phyloP scores from a whole-genome alignment of 805 yeast species.

The Sporopachydermia quercuum region DNA sequence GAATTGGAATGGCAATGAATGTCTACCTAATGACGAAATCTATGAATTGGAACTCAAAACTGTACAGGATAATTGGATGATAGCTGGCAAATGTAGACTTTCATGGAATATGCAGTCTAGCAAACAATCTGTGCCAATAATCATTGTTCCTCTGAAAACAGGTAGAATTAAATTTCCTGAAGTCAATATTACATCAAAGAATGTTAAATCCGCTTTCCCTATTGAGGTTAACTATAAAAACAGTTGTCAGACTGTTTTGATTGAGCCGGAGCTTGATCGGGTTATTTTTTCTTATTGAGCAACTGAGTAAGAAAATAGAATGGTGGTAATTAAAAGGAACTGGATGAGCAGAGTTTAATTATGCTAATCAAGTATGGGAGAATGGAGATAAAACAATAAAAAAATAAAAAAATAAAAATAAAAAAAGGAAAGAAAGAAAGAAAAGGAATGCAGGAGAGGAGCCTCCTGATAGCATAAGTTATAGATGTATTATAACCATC shows the following conservation, averaged over 20 bases:
- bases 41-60: constrained; percentile 34
- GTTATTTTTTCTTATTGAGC: constrained; percentile 42
- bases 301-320: constrained; percentile 4
- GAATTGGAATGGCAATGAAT: constrained; percentile 25
- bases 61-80: constrained; percentile 60
- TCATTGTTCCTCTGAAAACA: constrained; percentile 57
- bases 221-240: constrained; percentile 55
- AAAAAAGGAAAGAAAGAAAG: too few species aligned
- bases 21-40: constrained; percentile 9
- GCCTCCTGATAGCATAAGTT: too few species aligned
- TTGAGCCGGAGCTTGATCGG: constrained; percentile 55
- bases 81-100: constrained; percentile 55
- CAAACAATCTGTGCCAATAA: constrained; percentile 19
- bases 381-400: too few species aligned
- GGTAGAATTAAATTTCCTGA: constrained; percentile 63
- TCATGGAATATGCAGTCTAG: constrained; percentile 13
- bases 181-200: constrained; percentile 28
- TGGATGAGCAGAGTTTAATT: too few species aligned
- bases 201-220: constrained; percentile 15
- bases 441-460: too few species aligned
- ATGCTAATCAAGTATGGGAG: too few species aligned
- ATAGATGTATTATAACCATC: too few species aligned
- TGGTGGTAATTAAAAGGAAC: too few species aligned
- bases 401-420: too few species aligned
- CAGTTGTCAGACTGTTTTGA: constrained; percentile 51